Base-by-base conservation (phyloP, 2,329 filamentous ascomycete genomes). In the Ophiostoma piceae region DNA sequence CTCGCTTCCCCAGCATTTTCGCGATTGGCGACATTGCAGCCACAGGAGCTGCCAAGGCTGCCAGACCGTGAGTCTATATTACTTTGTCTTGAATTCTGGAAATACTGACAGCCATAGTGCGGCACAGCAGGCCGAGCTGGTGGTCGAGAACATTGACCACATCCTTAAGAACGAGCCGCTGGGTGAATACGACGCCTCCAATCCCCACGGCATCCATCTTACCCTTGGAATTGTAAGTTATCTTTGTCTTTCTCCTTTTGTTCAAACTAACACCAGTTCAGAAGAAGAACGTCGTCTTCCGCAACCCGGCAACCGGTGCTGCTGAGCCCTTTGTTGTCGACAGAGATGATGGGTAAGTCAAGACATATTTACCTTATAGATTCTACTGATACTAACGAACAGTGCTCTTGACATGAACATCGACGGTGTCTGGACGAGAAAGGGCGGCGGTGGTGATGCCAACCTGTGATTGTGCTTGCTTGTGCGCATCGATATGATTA, bases 11-110 rank as follows among this genome's bases (percentile, higher is more conserved):
- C 14, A 83, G 87, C 71, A 80, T 90, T 3, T 90, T 87, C 74
- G 85, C 84, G 1, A 83, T 86, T 32, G 88, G 88, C n/a, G 88
- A 90, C 72, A 84, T 91, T 6, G 83, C 86, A 8, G 84, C 85
- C 41, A 82, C 82, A 0, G 80, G 81, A 0, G 79, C 79, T 0
- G 77, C 79, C 54, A 83, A 82, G 4, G 70, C 70, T 9, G 72
- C 72, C 1, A 41, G 72, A 16, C 71, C 71, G 62, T 62, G 14
- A 32, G 57, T 62, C 14, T 7, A 1, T n/a, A 1, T 41, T 41
- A 14, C 9, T 41, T 41, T 41, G 1, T 41, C 39, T 41, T 41
- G 3, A 14, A 14, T 12, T 41, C 11, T 14, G 11, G 12, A 1
- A 14, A 41, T 32, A 3, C 57, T 62, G 22, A 62, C 57, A 62